phyloP scores from a whole-genome alignment of 2,329 filamentous ascomycete genomes.

The Fusarium sp. region DNA sequence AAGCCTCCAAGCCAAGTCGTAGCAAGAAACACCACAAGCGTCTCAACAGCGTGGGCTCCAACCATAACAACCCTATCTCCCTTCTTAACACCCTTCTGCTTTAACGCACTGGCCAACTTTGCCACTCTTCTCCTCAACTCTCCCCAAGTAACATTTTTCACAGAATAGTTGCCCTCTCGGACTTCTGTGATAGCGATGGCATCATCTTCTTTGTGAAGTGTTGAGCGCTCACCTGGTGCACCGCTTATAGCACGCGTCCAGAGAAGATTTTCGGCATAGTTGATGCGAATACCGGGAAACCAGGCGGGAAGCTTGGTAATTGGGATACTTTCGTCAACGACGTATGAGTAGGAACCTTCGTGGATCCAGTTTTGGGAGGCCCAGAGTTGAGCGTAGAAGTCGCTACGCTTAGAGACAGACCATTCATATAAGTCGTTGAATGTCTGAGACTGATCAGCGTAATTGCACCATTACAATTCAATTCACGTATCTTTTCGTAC shows the following conservation, averaged over 20 bases:
- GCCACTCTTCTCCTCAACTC: conserved; percentile 72
- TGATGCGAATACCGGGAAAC: conserved; percentile 81
- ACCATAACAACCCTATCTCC: conserved; percentile 84
- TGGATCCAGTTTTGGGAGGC: conserved; percentile 71
- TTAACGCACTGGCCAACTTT: conserved; percentile 73
- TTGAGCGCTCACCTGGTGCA: conserved; percentile 62
- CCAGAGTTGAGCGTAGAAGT: conserved; percentile 77
- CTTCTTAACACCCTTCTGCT: conserved; percentile 71
- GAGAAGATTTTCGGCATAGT: conserved; percentile 85
- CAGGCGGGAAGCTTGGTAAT: conserved; percentile 80
- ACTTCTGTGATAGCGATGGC: conserved; percentile 80
- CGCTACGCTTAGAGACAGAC: conserved; percentile 70
- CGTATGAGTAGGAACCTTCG: conserved; percentile 66
- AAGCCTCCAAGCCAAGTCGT: conserved; percentile 77
- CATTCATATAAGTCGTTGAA: conserved; percentile 79
- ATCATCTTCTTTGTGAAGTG: conserved; percentile 74
- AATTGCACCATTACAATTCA: background rate
- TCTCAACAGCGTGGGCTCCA: conserved; percentile 80
- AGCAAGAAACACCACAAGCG: conserved; percentile 77
- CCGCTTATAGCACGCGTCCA: conserved; percentile 63
- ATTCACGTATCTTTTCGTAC: conserved; percentile 53
- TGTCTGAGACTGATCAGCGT: conserved; percentile 57
- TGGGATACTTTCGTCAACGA: conserved; percentile 76
- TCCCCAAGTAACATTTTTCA: conserved; percentile 73
- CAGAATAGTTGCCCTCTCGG: conserved; percentile 71